Evolutionary conservation across 768 basidiomycete genomes (phyloP), one percentile per base, ranked within the genome.

Genomic region (Psilocybe subaeruginosa): DNA sequence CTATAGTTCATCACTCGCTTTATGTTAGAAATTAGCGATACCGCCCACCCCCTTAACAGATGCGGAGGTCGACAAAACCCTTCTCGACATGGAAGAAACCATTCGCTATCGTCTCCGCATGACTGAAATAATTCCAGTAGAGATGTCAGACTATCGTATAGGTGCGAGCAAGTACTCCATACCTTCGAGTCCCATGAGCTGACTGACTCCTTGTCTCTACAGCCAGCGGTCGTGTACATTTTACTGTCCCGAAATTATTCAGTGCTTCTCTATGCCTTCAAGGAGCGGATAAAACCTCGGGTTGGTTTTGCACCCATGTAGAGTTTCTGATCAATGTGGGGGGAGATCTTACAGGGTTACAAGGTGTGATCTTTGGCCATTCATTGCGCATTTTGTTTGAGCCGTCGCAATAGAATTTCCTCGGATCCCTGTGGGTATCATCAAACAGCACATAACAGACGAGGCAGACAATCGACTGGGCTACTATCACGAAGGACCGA

Each of bases 251-350:
- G 1, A 84, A 86, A 31, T 77, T 92, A 29, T 95, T 94, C 70
- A 85, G 89, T 69, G 83, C 85, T 6, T 89, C 90, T 2, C 73
- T 94, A 30, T 93, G 86, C 66, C 80, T 95, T 57, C 83, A 83
- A 56, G 93, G 92, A 19, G 88, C 85, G 17, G 82, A 85, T 61
- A 76, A 78, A 62, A 78, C 83, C 49, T 91, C 92, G 62, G 87
- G 89, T 1, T 97, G 95, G 95, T 95, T 95, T 73, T 89, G 93
- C 64, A 88, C 92, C 19, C 77, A 85, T 60, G 88, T 90, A 0
- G 87, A 90, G 67, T 93, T 94, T 68, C 76, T 89, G 30, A 84
- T 93, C 47, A 86, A 76, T 33, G 81, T 92, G 5, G 88, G 88
- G 14, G 91, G 92, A 11, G 91, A 92, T 70, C 76, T 85, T 43